phyloP scores from a whole-genome alignment of 768 basidiomycete species.

The Leucogyrophana mollusca region DNA sequence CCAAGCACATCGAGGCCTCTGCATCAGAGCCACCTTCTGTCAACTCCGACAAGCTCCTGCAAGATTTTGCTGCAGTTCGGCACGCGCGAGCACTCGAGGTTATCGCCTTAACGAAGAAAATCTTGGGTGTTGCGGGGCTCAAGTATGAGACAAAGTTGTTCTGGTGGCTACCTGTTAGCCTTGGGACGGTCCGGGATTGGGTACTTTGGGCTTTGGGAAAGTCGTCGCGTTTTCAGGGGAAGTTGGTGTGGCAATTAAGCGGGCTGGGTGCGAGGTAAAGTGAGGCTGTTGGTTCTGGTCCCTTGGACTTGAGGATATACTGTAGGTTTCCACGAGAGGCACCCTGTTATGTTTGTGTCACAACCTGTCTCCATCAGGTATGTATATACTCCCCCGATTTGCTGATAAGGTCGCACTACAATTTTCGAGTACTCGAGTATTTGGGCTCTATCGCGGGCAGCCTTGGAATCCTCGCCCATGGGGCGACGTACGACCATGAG shows the following conservation, averaged over 20 bases:
- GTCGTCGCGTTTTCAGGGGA: conserved; percentile 14
- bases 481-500: too few relatives aligned
- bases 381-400: too few relatives aligned
- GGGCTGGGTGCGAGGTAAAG: conserved; percentile 24
- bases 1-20: conserved; percentile 23
- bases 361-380: too few relatives aligned
- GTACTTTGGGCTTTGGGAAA: conserved; percentile 17
- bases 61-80: conserved; percentile 31
- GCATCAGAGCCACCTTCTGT: conserved; percentile 4
- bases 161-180: conserved; percentile 1
- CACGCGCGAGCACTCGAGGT: conserved; percentile 34
- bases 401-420: too few relatives aligned
- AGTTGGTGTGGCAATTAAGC: conserved; percentile 24
- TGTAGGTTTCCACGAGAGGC: too few relatives aligned
- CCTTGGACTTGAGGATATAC: too few relatives aligned
- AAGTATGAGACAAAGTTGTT: conserved; percentile 5
- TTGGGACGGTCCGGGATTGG: conserved; percentile 1
- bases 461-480: too few relatives aligned
- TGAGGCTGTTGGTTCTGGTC: too few relatives aligned
- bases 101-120: conserved; percentile 35
- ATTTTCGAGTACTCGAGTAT: too few relatives aligned
- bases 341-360: too few relatives aligned
- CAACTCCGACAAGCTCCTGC: conserved; percentile 18
- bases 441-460: too few relatives aligned
- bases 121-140: conserved; percentile 15